Base-by-base conservation (phyloP, 2,329 filamentous ascomycete genomes). In the Fusarium decemcellulare region DNA sequence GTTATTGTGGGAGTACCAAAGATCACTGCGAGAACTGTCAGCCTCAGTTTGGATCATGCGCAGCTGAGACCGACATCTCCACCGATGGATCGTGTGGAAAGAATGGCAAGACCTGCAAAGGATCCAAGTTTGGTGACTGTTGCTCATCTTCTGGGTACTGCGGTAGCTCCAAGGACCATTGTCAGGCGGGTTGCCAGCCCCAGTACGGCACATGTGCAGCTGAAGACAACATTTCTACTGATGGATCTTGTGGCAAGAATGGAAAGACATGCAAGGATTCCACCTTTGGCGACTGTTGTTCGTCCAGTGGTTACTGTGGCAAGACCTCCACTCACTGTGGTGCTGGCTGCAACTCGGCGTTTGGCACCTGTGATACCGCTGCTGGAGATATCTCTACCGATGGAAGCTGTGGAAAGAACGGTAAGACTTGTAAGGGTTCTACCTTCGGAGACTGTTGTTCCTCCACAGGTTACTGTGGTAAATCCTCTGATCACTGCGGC, bases 361-460 rank as follows among this genome's bases (percentile, higher is more conserved):
- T 47, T 16, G 44, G 44, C 9, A 47, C 27, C 11, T 47, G 29
- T 15, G 18, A 23, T 23, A 10, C 14, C 2, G 27, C 44, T 34
- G 14, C 44, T 15, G 32, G 14, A 6, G 11, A 30, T 11, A 32
- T 47, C 16, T n/a, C 27, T 4, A 16, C 44, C 8, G 44, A 47
- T 9, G 44, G 44, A 9, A 8, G 14, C 14, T 63, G 55, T 5
- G 60, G 60, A 1, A 56, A 36, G 47, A 59, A 63, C 9, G 46
- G 55, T 0, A 63, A 63, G 55, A 39, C 36, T 8, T 54, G 51
- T 14, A 43, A 16, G 15, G 39, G 27, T n/a, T 46, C 30, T 15
- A 30, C 6, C 30, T 47, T 36, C 12, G 42, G 53, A 12, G 43
- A 47, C 30, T 56, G 53, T 16, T 46, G 53, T 7, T 37, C 15